Percentiles rank a stretch among this genome's conserved stretches.
These are phyloP conservation scores for Saccharomyces kudriavzevii DNA, from an alignment of 805 yeast genomes.

Conservation along the genomic window DNA sequence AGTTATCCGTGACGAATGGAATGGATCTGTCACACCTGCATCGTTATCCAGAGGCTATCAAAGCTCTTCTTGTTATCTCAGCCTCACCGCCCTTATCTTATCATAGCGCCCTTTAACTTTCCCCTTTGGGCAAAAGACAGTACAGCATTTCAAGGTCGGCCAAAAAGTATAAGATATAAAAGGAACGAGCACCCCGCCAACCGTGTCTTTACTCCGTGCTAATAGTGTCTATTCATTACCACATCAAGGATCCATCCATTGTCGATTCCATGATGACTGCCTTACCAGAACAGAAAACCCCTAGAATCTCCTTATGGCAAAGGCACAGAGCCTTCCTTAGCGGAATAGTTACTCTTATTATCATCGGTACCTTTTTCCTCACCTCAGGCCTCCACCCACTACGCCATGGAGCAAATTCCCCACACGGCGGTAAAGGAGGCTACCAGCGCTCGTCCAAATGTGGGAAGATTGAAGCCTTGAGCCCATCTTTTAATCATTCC, in stretches of 20 bases:
- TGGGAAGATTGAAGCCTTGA: slow-evolving; percentile 15
- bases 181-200: neutral
- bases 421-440: neutral
- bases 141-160: neutral
- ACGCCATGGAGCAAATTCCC: neutral
- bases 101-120: neutral
- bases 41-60: neutral
- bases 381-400: neutral
- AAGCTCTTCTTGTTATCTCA: neutral
- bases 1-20: neutral
- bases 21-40: neutral
- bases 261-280: neutral
- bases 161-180: neutral
- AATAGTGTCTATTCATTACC: neutral
- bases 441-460: slow-evolving; percentile 6
- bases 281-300: neutral
- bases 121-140: neutral
- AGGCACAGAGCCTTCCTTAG: slow-evolving; percentile 1
- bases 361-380: slow-evolving; percentile 3
- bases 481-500: slow-evolving; percentile 20
- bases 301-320: neutral
- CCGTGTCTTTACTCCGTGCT: neutral
- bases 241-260: neutral
- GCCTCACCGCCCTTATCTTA: neutral
- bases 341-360: slow-evolving; percentile 4